These are phyloP conservation scores for Ceriops decandra DNA, from an alignment of 345 rosid species.

Conservation along the genomic window DNA sequence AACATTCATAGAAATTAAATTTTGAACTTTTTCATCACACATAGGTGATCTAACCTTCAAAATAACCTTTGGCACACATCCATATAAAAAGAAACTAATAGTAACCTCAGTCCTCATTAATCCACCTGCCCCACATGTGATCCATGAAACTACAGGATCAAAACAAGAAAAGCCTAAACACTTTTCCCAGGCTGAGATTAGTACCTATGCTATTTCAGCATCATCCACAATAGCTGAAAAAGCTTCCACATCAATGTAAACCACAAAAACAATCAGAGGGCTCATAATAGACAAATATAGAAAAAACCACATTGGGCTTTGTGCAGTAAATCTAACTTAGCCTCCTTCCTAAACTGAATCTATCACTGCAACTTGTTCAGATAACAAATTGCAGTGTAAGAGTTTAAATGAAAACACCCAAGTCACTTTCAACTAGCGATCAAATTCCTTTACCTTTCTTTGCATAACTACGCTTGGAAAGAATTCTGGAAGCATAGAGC, in stretches of 20 bases:
- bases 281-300: background rate
- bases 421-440: background rate
- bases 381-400: background rate
- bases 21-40: background rate
- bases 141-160: too few relatives aligned
- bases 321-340: background rate
- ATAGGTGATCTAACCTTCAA: too few relatives aligned
- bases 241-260: background rate
- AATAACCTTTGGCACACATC: too few relatives aligned
- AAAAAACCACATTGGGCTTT: background rate
- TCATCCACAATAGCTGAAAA: background rate
- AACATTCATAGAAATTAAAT: background rate
- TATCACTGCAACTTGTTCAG: background rate
- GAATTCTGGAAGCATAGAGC: slow-evolving; percentile 71
- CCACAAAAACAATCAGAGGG: background rate
- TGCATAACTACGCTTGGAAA: slow-evolving; percentile 90
- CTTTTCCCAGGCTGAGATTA: too few relatives aligned
- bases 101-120: too few relatives aligned
- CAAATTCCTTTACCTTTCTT: slow-evolving; percentile 55
- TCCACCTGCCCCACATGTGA: too few relatives aligned
- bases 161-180: too few relatives aligned
- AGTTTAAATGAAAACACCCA: background rate
- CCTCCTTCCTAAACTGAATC: background rate
- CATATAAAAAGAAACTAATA: too few relatives aligned
- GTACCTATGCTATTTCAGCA: background rate